phyloP scores from a whole-genome alignment of 2,329 filamentous ascomycete genomes.

The Pseudogymnoascus sp. region DNA sequence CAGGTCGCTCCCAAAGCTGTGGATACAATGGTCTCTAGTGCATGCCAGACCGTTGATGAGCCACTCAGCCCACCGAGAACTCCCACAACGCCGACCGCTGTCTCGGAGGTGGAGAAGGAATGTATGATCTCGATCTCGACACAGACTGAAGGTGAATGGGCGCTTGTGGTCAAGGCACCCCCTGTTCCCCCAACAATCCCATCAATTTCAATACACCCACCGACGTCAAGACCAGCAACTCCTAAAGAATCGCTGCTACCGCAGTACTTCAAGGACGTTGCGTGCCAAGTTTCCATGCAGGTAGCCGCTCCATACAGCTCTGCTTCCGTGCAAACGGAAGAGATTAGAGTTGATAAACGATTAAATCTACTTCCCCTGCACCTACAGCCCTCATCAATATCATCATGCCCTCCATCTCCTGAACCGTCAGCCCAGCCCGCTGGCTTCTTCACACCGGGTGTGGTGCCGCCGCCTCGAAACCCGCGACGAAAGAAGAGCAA shows the following conservation, averaged over 20 bases:
- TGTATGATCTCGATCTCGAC: slow-evolving; percentile 48
- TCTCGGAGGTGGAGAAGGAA: slow-evolving; percentile 26
- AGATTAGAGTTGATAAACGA: slow-evolving; percentile 75
- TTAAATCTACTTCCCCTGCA: slow-evolving; percentile 66
- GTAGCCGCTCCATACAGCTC: slow-evolving; percentile 32
- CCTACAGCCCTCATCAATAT: slow-evolving; percentile 69
- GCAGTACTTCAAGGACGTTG: slow-evolving; percentile 72
- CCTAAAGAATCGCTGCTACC: slow-evolving; percentile 67
- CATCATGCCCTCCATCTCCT: slow-evolving; percentile 51
- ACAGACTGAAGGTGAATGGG: slow-evolving; percentile 43
- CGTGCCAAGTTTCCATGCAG: slow-evolving; percentile 64
- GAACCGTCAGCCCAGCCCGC: slow-evolving; percentile 24
- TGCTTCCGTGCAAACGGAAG: slow-evolving; percentile 71
- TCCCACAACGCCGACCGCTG: slow-evolving; percentile 44
- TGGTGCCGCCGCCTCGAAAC: slow-evolving; percentile 43
- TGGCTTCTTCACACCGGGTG: not conserved
- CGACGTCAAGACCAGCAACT: slow-evolving; percentile 72
- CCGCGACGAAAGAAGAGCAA: slow-evolving; percentile 45
- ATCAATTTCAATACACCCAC: slow-evolving; percentile 85
- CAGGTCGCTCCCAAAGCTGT: slow-evolving; percentile 38
- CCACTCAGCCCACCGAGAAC: slow-evolving; percentile 58
- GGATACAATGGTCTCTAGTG: slow-evolving; percentile 52
- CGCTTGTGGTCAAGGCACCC: slow-evolving; percentile 21
- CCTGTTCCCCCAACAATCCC: slow-evolving; percentile 53
- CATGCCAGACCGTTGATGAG: slow-evolving; percentile 53